Percentiles rank a stretch among this genome's conserved stretches.
These are phyloP conservation scores for Akanthomyces uredinophilus DNA, from an alignment of 2,329 filamentous ascomycete species.

Conservation along the genomic window DNA sequence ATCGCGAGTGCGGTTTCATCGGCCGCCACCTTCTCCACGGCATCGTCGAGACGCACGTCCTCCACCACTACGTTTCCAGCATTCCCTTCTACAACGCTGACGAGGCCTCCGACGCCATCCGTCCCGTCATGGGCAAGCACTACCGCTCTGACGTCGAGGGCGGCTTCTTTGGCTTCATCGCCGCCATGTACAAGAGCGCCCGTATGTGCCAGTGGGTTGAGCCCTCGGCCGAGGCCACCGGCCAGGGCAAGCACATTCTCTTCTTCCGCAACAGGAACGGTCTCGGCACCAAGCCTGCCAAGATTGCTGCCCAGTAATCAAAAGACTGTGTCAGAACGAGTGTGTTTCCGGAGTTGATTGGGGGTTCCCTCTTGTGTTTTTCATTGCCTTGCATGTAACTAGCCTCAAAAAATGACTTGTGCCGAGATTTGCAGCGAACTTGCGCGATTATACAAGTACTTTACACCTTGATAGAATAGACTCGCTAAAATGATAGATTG, in stretches of 20 bases:
- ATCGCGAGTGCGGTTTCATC: constrained; percentile 95
- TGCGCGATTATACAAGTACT: background rate
- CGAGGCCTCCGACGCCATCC: constrained; percentile 90
- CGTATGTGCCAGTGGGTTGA: constrained; percentile 97
- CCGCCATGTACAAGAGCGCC: constrained; percentile 72
- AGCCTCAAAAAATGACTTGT: constrained; percentile 3
- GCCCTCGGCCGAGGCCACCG: constrained; percentile 74
- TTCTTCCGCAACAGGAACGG: constrained; percentile 97
- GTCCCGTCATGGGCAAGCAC: constrained; percentile 89
- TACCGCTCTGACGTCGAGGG: constrained; percentile 79
- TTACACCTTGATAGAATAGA: constrained; percentile 7
- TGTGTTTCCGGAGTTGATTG: background rate
- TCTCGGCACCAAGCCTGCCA: constrained; percentile 53
- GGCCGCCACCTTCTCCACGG: constrained; percentile 82
- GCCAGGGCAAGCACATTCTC: constrained; percentile 75
- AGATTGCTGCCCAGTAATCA: constrained; percentile 8
- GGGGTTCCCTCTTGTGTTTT: background rate
- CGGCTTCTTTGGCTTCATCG: constrained; percentile 77
- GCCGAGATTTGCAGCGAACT: background rate
- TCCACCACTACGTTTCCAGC: constrained; percentile 93
- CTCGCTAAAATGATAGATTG: constrained; percentile 3
- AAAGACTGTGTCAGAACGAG: background rate
- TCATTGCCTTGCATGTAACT: background rate
- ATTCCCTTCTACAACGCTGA: constrained; percentile 98
- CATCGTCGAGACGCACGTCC: constrained; percentile 95